These are phyloP conservation scores for Zoysia pacifica DNA, from an alignment of 176 grass and related monocot species.

Conservation along the genomic window DNA sequence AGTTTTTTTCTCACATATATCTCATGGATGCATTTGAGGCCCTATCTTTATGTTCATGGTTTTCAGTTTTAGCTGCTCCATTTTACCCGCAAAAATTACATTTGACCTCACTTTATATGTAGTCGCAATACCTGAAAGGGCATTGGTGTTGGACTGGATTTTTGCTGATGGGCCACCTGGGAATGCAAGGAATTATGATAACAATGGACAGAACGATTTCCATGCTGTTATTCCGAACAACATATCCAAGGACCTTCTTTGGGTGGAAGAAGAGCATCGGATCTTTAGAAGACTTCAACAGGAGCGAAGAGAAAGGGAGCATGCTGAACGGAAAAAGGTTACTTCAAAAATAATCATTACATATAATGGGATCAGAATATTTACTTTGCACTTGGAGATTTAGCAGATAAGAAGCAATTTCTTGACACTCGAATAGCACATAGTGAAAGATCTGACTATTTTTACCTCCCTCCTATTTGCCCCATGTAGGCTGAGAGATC, in stretches of 20 bases:
- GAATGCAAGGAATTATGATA: slow-evolving; percentile 78
- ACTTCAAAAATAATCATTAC: slow-evolving; percentile 30
- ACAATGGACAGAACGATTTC: slow-evolving; percentile 75
- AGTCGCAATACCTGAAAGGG: slow-evolving; percentile 70
- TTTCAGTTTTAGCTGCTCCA: background rate
- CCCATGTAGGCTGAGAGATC: slow-evolving; percentile 59
- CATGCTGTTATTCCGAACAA: slow-evolving; percentile 72
- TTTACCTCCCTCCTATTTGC: slow-evolving; percentile 32
- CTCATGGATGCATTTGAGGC: slow-evolving; percentile 4
- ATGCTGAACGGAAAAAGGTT: slow-evolving; percentile 62
- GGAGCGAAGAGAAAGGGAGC: slow-evolving; percentile 70
- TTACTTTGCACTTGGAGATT: slow-evolving; percentile 6
- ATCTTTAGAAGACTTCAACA: slow-evolving; percentile 73
- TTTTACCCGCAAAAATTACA: slow-evolving; percentile 26
- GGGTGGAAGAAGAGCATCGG: slow-evolving; percentile 79
- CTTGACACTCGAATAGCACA: background rate
- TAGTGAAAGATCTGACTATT: background rate
- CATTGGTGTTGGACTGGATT: slow-evolving; percentile 80
- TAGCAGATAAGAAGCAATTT: slow-evolving; percentile 2
- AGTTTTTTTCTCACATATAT: background rate
- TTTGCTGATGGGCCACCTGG: slow-evolving; percentile 80
- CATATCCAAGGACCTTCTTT: slow-evolving; percentile 60
- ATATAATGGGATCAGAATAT: slow-evolving; percentile 12
- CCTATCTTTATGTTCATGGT: background rate
- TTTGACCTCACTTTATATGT: slow-evolving; percentile 28